Conservation (phyloP, 305 asterid genomes). For the Fraxinus sp. region DNA sequence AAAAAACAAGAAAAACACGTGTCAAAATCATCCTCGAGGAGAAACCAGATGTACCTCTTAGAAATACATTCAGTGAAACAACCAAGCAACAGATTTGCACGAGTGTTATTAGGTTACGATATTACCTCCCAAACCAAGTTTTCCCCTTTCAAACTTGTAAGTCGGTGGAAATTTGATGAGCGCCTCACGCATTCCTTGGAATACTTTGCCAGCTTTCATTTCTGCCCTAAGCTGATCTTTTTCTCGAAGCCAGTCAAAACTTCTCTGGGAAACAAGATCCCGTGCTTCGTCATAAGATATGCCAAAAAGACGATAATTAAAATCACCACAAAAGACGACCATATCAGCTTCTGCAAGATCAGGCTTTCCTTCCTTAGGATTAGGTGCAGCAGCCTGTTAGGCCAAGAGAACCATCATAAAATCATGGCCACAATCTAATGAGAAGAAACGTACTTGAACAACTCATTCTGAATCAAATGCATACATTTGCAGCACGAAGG, state of each 20-base stretch:
- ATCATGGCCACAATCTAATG: not conserved
- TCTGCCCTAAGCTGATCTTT: constrained; percentile 87
- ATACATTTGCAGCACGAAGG: constrained; percentile 68
- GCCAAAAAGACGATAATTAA: constrained; percentile 89
- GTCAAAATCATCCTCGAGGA: not conserved
- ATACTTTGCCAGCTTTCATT: constrained; percentile 87
- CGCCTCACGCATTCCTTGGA: constrained; percentile 98
- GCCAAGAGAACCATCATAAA: constrained; percentile 15
- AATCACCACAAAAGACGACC: constrained; percentile 86
- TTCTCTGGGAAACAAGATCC: constrained; percentile 92
- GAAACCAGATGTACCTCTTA: not conserved
- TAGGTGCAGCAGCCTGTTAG: constrained; percentile 45
- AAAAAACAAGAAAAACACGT: not conserved
- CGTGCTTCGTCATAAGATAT: constrained; percentile 96
- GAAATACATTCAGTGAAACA: not conserved
- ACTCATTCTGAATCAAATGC: constrained; percentile 15
- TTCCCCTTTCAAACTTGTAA: constrained; percentile 87
- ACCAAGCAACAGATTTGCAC: not conserved
- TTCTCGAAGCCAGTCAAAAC: constrained; percentile 97
- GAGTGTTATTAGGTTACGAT: not conserved
- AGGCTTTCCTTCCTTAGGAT: constrained; percentile 73
- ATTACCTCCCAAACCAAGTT: constrained; percentile 91
- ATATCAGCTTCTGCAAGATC: constrained; percentile 94
- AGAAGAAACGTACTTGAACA: constrained; percentile 15
- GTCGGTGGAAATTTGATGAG: constrained; percentile 86